phyloP scores from a whole-genome alignment of 371 early-diverging fungal species.

The Zopfochytrium polystomum region DNA sequence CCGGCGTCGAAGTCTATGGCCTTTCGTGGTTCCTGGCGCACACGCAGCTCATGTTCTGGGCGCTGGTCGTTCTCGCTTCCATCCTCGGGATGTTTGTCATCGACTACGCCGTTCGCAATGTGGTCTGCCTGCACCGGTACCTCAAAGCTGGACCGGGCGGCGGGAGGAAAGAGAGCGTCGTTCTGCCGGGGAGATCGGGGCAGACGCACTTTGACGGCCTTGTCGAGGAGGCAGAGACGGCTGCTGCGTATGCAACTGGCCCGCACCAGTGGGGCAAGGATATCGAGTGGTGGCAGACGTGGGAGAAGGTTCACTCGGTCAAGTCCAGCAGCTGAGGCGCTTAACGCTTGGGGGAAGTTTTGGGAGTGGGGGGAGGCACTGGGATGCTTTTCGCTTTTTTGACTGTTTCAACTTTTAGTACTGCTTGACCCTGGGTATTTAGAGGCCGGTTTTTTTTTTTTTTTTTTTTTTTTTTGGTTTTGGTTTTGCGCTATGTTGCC shows the following conservation, averaged over 20 bases:
- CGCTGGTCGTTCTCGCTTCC: slow-evolving; percentile 11
- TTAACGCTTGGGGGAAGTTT: no score
- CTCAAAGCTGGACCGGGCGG: slow-evolving; percentile 12
- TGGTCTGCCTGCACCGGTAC: slow-evolving; percentile 9
- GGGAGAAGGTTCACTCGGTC: slow-evolving; percentile 23
- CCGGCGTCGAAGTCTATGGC: slow-evolving; percentile 18
- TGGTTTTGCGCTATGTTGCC: no score
- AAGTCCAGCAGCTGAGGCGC: no score
- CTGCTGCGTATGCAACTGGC: slow-evolving; percentile 22
- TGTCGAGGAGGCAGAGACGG: slow-evolving; percentile 20
- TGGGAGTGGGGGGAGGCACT: no score
- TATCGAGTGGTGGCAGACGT: slow-evolving; percentile 29
- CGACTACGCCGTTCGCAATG: slow-evolving; percentile 14
- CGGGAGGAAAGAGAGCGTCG: slow-evolving; percentile 9
- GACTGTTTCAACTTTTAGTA: no score
- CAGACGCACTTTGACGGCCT: background rate
- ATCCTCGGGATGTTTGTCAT: slow-evolving; percentile 18
- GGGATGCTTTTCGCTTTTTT: no score
- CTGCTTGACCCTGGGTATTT: no score
- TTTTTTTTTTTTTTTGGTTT: no score
- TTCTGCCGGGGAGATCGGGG: background rate
- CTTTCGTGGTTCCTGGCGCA: slow-evolving; percentile 11
- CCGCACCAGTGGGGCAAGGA: slow-evolving; percentile 29
- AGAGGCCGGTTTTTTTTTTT: no score
- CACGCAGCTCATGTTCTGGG: slow-evolving; percentile 24